phyloP scores from a whole-genome alignment of 225 moss, liverwort and hornwort genomes.

The Rhytidiadelphus loreus region DNA sequence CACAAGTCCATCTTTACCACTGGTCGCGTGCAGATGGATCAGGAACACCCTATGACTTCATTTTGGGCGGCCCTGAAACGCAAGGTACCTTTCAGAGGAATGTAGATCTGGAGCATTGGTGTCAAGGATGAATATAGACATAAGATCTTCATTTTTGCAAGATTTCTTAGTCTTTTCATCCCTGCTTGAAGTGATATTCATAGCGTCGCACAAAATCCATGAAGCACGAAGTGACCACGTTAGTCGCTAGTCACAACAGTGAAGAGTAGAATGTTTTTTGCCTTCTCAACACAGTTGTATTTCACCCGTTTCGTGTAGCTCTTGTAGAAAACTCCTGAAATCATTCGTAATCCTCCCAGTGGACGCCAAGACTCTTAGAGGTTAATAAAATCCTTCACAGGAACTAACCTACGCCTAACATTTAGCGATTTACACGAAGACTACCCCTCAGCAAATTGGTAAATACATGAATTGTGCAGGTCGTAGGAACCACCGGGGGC shows the following conservation, averaged over 20 bases:
- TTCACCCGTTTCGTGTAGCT: not conserved
- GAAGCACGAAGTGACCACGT: not conserved
- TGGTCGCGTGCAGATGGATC: not conserved
- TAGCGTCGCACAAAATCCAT: not conserved
- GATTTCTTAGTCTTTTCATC: not conserved
- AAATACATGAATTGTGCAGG: not conserved
- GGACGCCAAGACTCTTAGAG: not conserved
- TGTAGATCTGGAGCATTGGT: not conserved
- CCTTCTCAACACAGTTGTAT: not conserved
- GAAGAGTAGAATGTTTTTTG: not conserved
- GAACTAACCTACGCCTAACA: not conserved
- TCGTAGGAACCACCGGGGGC: not conserved
- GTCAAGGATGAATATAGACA: too few relatives aligned
- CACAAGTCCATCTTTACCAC: not conserved
- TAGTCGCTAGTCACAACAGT: not conserved
- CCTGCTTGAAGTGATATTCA: too few relatives aligned
- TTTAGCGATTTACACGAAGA: not conserved
- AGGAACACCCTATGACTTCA: not conserved
- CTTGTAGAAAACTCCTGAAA: not conserved
- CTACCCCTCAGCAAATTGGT: not conserved
- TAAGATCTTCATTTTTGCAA: not conserved
- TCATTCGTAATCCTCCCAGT: too few relatives aligned
- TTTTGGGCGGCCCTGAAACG: slow-evolving; percentile 2
- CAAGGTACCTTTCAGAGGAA: slow-evolving; percentile 9
- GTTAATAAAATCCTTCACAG: not conserved